Base-by-base conservation (phyloP, 2,329 filamentous ascomycete species). In the Scedosporium apiospermum region DNA sequence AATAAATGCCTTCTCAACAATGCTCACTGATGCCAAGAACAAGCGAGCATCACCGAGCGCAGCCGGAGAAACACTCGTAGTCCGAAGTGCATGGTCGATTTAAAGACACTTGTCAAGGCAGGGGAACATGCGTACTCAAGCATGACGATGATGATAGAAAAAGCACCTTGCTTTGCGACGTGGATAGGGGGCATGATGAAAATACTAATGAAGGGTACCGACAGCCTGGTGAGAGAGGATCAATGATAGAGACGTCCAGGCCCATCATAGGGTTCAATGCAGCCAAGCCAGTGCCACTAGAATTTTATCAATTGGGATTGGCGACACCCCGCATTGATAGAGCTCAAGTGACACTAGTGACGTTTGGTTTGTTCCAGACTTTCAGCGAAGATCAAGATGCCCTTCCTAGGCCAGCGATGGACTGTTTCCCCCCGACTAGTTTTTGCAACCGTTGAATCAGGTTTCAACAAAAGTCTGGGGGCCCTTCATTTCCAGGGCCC, bases 1-100 rank as follows among this genome's bases (percentile, higher is more conserved):
- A 2, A 7, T 34, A 9, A 9, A 9, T 46, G 44, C 44, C 14
- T 21, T n/a, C 18, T 21, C 18, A 46, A 16, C 18, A 46, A n/a
- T 46, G 44, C 44, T 46, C 16, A 46, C 44, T n/a, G 16, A 6
- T 14, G 18, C 49, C n/a, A 26, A 26, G 21, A 4, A 18, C 5
- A 21, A 53, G 18, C 10, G 6, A 53, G 5, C n/a, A 53, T 21
- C 49, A 26, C n/a, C n/a, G 23, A 26, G 49, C 3, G 21, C 10
- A 53, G n/a, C 49, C 49, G 49, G 49, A 53, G 49, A 53, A 53
- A 53, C 49, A 26, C 49, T 53, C 49, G 49, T 53, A 53, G n/a
- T 27, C 49, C 49, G 49, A 53, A 53, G 18, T 27, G 10, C 21
- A 26, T 12, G 18, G 49, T 18, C 49, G 9, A 21, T 53, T 53